A percentile compares a stretch with the other conserved stretches of the same genome.
These are phyloP conservation scores for Trypanosoma platydactyli DNA, from an alignment of 208 protist species.

Conservation along the genomic window DNA sequence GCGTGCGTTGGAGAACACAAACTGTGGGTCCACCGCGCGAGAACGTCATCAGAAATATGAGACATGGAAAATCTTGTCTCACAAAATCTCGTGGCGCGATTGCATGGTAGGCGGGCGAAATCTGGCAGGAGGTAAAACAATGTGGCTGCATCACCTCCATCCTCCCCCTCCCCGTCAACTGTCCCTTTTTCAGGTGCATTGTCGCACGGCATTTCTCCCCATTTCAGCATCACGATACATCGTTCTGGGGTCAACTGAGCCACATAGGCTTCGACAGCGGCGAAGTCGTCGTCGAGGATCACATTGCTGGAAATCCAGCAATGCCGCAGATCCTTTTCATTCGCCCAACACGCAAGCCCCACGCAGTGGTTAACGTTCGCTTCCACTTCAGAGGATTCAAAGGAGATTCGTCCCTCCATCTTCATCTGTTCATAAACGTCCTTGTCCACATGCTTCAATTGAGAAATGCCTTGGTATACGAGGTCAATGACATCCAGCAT, in stretches of 20 bases:
- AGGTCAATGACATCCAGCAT: conserved; percentile 54
- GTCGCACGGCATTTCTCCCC: conserved; percentile 54
- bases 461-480: conserved; percentile 68
- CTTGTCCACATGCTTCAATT: conserved; percentile 47
- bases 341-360: conserved; percentile 39
- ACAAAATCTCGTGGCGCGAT: conserved; percentile 39
- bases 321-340: conserved; percentile 46
- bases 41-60: conserved; percentile 42
- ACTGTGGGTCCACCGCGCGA: conserved; percentile 39
- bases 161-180: conserved; percentile 8
- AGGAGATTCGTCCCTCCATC: conserved; percentile 46
- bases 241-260: conserved; percentile 61
- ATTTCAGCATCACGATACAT: conserved; percentile 45
- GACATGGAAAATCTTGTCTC: conserved; percentile 23
- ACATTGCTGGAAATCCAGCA: conserved; percentile 43
- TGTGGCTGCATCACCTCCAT: conserved; percentile 2
- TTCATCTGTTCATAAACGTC: conserved; percentile 65
- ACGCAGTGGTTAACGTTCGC: conserved; percentile 42
- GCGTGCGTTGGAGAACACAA: conserved; percentile 14
- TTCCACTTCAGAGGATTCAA: conserved; percentile 54
- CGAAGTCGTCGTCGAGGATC: conserved; percentile 58
- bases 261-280: conserved; percentile 37
- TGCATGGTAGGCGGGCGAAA: conserved; percentile 45
- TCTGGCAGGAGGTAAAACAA: conserved; percentile 55
- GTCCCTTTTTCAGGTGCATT: neutral